Evolutionary conservation across 2,329 filamentous ascomycete species (phyloP).

Genomic region (Fusarium citri): DNA sequence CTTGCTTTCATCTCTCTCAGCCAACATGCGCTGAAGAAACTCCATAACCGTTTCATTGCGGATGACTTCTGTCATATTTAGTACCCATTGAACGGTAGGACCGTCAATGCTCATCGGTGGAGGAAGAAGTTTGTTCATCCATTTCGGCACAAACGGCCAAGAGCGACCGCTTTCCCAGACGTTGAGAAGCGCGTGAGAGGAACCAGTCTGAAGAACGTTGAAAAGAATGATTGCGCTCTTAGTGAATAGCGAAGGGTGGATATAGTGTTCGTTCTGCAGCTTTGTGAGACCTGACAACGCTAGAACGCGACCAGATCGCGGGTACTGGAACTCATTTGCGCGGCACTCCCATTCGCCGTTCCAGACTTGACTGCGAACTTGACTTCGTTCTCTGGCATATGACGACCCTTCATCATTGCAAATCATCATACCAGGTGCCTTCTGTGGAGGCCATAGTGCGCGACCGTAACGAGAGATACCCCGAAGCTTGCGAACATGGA

Average conservation of each 20-base stretch:
- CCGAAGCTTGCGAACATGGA: conserved; percentile 49
- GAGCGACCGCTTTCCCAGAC: conserved; percentile 51
- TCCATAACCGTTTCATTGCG: conserved; percentile 43
- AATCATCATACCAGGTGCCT: conserved; percentile 52
- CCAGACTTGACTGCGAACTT: conserved; percentile 46
- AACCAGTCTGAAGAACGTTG: conserved; percentile 50
- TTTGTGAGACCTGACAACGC: conserved; percentile 41
- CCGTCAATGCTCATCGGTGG: conserved; percentile 54
- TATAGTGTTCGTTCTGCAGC: conserved; percentile 35
- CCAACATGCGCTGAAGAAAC: conserved; percentile 46
- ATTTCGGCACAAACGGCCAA: conserved; percentile 54
- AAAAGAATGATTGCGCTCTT: conserved; percentile 51
- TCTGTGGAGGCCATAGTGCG: conserved; percentile 51
- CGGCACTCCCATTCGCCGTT: conserved; percentile 45
- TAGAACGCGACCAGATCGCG: conserved; percentile 48
- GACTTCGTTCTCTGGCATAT: conserved; percentile 33
- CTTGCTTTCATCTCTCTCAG: conserved; percentile 43
- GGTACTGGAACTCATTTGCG: conserved; percentile 45
- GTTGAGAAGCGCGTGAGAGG: conserved; percentile 49
- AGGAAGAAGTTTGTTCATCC: conserved; percentile 51
- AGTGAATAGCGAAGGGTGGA: conserved; percentile 48
- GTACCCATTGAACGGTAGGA: conserved; percentile 52
- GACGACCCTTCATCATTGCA: conserved; percentile 44
- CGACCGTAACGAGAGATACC: conserved; percentile 50
- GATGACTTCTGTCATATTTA: conserved; percentile 50